These are phyloP conservation scores for Nymphaea thermarum DNA, from an alignment of 164 flowering plant species.

Conservation along the genomic window DNA sequence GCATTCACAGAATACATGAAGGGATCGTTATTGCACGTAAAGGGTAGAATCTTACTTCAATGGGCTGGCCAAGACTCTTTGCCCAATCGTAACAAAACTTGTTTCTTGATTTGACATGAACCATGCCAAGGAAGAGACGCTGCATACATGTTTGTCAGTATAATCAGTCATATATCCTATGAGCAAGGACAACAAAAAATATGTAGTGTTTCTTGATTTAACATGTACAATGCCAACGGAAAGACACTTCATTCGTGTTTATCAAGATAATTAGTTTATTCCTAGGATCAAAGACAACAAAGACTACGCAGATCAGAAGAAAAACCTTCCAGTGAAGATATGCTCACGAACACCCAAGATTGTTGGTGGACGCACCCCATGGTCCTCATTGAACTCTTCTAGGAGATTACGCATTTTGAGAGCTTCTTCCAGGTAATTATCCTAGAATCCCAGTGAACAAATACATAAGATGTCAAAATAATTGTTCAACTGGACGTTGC, in stretches of 20 bases:
- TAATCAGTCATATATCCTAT: conserved; percentile 37
- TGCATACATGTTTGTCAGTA: conserved; percentile 16
- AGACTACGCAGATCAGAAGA: too few relatives aligned
- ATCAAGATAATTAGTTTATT: too few relatives aligned
- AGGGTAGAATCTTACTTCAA: conserved; percentile 57
- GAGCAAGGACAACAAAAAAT: conserved; percentile 94
- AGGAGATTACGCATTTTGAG: conserved; percentile 97
- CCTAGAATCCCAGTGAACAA: conserved; percentile 26
- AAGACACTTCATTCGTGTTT: conserved; percentile 59
- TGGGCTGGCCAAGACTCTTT: conserved; percentile 88
- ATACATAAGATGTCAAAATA: too few relatives aligned
- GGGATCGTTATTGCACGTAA: conserved; percentile 22
- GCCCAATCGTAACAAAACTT: conserved; percentile 98
- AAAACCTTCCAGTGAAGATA: conserved; percentile 95
- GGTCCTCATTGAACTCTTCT: conserved; percentile 90
- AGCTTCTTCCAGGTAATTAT: conserved; percentile 98
- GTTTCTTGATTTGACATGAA: conserved; percentile 99
- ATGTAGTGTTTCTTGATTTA: conserved; percentile 68
- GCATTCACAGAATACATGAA: too few relatives aligned
- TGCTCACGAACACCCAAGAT: conserved; percentile 96
- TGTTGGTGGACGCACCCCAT: conserved; percentile 84
- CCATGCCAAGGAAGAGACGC: conserved; percentile 98
- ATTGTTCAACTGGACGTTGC: too few relatives aligned
- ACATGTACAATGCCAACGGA: conserved; percentile 99
- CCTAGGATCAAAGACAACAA: too few relatives aligned